phyloP scores from a whole-genome alignment of 768 basidiomycete species.

The Krasilnikovozyma curviuscula region DNA sequence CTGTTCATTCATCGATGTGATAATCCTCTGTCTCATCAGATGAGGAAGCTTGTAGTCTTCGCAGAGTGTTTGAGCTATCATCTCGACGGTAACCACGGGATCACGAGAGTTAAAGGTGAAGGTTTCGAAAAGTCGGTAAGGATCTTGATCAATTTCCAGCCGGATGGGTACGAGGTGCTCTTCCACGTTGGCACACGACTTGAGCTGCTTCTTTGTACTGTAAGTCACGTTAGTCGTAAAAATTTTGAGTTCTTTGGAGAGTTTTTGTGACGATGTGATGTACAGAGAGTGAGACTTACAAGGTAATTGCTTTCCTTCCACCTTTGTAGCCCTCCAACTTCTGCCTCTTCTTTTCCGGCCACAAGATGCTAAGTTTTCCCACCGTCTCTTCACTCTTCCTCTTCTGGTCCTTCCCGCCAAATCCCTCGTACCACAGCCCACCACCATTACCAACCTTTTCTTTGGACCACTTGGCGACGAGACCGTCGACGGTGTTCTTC shows the following conservation, averaged over 20 bases:
- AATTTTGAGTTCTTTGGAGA: slow-evolving; percentile 12
- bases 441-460: slow-evolving; percentile 24
- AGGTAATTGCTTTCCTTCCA: slow-evolving; percentile 40
- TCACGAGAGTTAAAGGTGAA: slow-evolving; percentile 95
- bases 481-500: no score
- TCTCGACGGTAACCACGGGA: slow-evolving; percentile 67
- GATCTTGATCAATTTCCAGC: slow-evolving; percentile 90
- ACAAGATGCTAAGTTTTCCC: slow-evolving; percentile 36
- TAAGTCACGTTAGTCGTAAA: not conserved
- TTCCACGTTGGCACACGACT: slow-evolving; percentile 23
- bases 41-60: slow-evolving; percentile 70
- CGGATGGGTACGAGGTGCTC: slow-evolving; percentile 85
- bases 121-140: slow-evolving; percentile 81
- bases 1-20: slow-evolving; percentile 51
- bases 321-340: slow-evolving; percentile 30
- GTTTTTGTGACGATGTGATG: slow-evolving; percentile 8
- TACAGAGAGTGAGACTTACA: slow-evolving; percentile 38
- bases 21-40: slow-evolving; percentile 47
- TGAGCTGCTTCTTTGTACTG: slow-evolving; percentile 24
- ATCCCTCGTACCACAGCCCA: slow-evolving; percentile 31
- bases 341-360: slow-evolving; percentile 31
- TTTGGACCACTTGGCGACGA: slow-evolving; percentile 6
- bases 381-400: slow-evolving; percentile 26
- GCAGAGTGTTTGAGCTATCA: slow-evolving; percentile 72
- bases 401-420: slow-evolving; percentile 46